These are phyloP conservation scores for Fusarium palustre DNA, from an alignment of 2,329 filamentous ascomycete genomes.

Conservation along the genomic window DNA sequence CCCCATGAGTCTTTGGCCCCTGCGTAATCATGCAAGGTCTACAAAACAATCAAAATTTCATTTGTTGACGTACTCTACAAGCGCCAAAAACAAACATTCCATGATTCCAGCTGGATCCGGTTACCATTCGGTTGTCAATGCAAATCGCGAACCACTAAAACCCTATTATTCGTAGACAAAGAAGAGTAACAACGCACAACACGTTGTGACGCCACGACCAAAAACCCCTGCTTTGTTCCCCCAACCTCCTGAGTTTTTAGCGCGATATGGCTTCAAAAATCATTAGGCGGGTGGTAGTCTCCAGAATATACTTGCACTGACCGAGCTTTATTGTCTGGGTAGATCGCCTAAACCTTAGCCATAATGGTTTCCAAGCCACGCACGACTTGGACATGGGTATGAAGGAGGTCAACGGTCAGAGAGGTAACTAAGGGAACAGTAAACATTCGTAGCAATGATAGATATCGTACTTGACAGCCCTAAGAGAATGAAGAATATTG, in stretches of 20 bases:
- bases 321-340: slow-evolving; percentile 20
- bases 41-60: background rate
- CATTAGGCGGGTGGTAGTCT: background rate
- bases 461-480: background rate
- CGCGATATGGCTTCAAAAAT: slow-evolving; percentile 11
- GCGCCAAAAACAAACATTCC: background rate
- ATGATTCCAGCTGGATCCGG: background rate
- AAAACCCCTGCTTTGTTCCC: slow-evolving; percentile 18
- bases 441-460: background rate
- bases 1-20: background rate
- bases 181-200: slow-evolving; percentile 7
- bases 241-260: slow-evolving; percentile 43
- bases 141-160: background rate
- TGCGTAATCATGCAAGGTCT: background rate
- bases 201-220: background rate
- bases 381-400: slow-evolving; percentile 28
- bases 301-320: background rate
- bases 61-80: background rate
- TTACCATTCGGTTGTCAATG: background rate
- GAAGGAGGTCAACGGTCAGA: slow-evolving; percentile 16
- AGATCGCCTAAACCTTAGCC: slow-evolving; percentile 1
- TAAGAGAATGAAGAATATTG: background rate
- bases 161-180: background rate
- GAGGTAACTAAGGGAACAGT: slow-evolving; percentile 2
- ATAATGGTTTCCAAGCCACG: slow-evolving; percentile 14